Percentiles rank a stretch among this genome's conserved stretches.
Evolutionary conservation across 305 asterid genomes (phyloP).

Genomic region (Fraxinus sp.): DNA sequence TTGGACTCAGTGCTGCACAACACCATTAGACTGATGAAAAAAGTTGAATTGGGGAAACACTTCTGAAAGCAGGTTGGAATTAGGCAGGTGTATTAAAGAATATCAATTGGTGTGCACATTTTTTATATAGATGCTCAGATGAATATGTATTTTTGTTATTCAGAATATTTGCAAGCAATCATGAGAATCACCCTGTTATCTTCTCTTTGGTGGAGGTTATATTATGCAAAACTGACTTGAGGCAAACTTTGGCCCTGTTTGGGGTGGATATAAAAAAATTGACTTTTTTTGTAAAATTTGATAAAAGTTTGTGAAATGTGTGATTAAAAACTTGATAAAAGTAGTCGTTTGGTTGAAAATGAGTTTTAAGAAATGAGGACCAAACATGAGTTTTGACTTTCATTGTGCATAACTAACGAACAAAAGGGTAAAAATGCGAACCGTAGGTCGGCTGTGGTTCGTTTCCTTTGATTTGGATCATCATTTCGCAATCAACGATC

Average conservation of each 20-base stretch:
- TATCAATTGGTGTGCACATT: not conserved
- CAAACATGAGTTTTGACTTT: not conserved
- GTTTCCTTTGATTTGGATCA: not conserved
- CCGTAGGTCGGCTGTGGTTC: not conserved
- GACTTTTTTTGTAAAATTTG: not conserved
- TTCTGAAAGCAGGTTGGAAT: slow-evolving; percentile 42
- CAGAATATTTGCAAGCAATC: not conserved
- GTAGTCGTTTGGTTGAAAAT: not conserved
- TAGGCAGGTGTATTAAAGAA: slow-evolving; percentile 26
- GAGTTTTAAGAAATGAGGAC: not conserved
- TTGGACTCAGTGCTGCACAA: slow-evolving; percentile 80
- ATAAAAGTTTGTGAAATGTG: not conserved
- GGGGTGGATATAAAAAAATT: not conserved
- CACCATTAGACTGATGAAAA: slow-evolving; percentile 62
- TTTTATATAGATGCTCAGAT: not conserved
- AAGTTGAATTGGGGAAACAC: slow-evolving; percentile 90
- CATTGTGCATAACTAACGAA: not conserved
- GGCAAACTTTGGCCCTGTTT: not conserved
- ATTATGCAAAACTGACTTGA: slow-evolving; percentile 2
- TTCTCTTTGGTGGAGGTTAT: not conserved
- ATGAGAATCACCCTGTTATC: not conserved
- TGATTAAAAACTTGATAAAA: not conserved
- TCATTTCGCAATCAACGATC: not conserved
- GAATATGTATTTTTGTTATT: not conserved
- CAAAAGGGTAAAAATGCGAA: not conserved